Percentiles rank a stretch among this genome's conserved stretches.
Evolutionary conservation across 306 rosid species (phyloP).

Genomic region (Quercus glauca): DNA sequence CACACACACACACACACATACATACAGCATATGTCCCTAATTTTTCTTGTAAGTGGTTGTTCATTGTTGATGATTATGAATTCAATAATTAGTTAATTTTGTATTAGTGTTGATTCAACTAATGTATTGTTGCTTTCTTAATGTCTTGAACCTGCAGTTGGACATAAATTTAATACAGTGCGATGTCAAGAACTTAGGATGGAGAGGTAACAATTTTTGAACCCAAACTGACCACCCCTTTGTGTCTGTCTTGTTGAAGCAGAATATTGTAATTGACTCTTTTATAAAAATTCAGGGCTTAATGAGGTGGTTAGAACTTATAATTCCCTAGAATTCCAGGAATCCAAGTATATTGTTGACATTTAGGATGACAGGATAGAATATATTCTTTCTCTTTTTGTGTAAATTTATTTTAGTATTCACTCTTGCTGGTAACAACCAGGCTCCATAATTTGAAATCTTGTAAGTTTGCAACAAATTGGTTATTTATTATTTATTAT

Average conservation of each 20-base stretch:
- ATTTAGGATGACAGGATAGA: background rate
- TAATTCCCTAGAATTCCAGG: background rate
- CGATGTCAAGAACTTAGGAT: constrained; percentile 53
- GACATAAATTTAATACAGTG: constrained; percentile 74
- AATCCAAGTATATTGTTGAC: background rate
- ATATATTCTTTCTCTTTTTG: background rate
- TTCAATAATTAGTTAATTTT: constrained; percentile 16
- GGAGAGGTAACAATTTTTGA: constrained; percentile 59
- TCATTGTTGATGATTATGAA: background rate
- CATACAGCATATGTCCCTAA: background rate
- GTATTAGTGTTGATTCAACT: constrained; percentile 19
- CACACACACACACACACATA: too few relatives aligned
- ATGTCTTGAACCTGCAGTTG: constrained; percentile 58
- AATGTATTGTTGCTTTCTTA: constrained; percentile 28
- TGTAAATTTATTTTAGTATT: background rate
- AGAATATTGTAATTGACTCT: background rate
- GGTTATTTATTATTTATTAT: background rate
- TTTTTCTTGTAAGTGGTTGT: background rate
- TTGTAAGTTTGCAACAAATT: background rate
- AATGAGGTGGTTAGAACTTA: background rate
- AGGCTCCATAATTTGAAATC: background rate
- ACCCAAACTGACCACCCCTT: background rate
- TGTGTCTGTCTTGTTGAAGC: constrained; percentile 7
- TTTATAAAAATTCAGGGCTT: background rate
- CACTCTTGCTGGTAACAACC: background rate